Percentiles rank a stretch among this genome's conserved stretches.
These are phyloP conservation scores for Chalara sp. DNA, from an alignment of 2,329 filamentous ascomycete species.

Conservation along the genomic window DNA sequence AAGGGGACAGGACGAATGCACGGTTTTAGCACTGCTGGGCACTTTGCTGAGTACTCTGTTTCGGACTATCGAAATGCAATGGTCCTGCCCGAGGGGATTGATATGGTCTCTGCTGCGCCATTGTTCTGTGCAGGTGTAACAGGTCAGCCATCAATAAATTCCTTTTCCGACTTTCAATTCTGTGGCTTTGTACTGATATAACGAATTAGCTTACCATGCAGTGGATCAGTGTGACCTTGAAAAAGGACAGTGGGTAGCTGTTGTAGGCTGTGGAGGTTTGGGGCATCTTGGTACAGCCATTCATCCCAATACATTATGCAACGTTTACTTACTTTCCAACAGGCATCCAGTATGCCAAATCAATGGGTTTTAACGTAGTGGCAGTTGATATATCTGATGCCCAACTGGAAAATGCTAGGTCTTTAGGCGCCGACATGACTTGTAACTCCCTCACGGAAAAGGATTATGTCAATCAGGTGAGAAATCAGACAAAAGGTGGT, in stretches of 20 bases:
- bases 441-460: conserved; percentile 3
- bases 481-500: conserved; percentile 2
- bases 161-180: not conserved
- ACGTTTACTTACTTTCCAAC: too few species aligned
- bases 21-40: conserved; percentile 36
- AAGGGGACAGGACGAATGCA: conserved; percentile 31
- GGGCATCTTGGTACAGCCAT: conserved; percentile 1
- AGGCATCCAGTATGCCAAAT: conserved; percentile 9
- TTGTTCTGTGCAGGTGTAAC: conserved; percentile 45
- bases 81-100: conserved; percentile 29
- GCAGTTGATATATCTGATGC: conserved; percentile 7
- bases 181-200: not conserved
- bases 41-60: conserved; percentile 39
- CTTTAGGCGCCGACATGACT: conserved; percentile 1
- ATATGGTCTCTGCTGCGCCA: conserved; percentile 30
- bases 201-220: conserved; percentile 9
- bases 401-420: conserved; percentile 1
- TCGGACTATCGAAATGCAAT: conserved; percentile 38
- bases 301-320: too few species aligned
- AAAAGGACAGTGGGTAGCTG: conserved; percentile 1
- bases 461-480: conserved; percentile 1
- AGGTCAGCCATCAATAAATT: conserved; percentile 22
- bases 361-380: conserved; percentile 9
- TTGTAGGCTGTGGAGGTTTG: conserved; percentile 7
- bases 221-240: conserved; percentile 9